Base-by-base conservation (phyloP, 2,329 filamentous ascomycete genomes). In the Talaromyces sp. region DNA sequence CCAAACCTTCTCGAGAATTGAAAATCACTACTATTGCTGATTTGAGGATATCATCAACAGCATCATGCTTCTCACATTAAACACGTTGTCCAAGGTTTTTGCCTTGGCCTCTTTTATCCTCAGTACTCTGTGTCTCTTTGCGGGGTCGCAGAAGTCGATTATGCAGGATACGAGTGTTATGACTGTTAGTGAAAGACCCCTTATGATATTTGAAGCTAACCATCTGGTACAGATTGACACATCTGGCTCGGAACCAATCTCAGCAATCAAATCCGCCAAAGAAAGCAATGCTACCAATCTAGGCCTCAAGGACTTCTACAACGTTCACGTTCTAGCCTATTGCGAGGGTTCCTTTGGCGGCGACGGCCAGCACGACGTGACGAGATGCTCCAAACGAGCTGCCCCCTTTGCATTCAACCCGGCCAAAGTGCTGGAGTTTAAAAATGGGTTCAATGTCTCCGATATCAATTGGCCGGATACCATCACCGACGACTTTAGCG, bases 281-380 rank as follows among this genome's bases (percentile, higher is more conserved):
- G 62, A 68, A 57, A 69, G 76, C 57, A 70, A 84, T 30, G 79
- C 81, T 23, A 70, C 78, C 53, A 72, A 77, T 18, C 73, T 87
- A 16, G 82, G 84, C 42, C 76, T 87, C 40, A 78, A 84, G 47
- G 82, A 87, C 71, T 89, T 84, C 73, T 88, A 88, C 75, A 82
- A 80, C 23, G 78, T 83, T 16, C 85, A 89, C 70, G 68, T 88
- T 60, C 81, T 87, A 73, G 79, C 84, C 70, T 85, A 83, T 75
- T 89, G 87, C 74, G 78, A 81, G 63, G 80, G 81, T 23, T 72
- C 66, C 31, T 77, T 76, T 56, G 65, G 70, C 83, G 55, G 67
- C 70, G 42, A 70, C 82, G 56, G 67, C 70, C 47, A 59, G 63
- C 44, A 52, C 30, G 52, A 59, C n/a, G 77, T 86, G 16, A 85